Evolutionary conservation across 176 grass and related monocot genomes (phyloP), one percentile per base, ranked within the genome.

Genomic region (Oryza glaberrima): DNA sequence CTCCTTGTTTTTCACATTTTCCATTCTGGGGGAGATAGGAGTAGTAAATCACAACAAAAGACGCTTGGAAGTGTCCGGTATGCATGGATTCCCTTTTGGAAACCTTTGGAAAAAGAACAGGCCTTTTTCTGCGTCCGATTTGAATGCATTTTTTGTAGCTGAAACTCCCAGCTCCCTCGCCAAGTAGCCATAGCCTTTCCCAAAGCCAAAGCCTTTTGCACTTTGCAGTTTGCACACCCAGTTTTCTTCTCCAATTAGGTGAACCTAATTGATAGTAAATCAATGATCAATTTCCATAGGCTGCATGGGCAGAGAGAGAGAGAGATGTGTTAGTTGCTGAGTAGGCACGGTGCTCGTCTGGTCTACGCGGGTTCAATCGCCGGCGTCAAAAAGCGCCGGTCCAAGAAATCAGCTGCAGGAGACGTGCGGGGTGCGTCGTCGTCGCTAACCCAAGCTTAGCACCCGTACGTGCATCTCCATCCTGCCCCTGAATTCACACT

Each of bases 351-450:
- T 69, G 69, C n/a, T 70, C 5, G 1, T 13, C 2, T 30, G 49
- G 67, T 80, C 70, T 69, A 68, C 35, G 23, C 40, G 44, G 11
- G 70, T 87, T 81, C 85, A 70, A 67, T 67, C n/a, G 56, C 43
- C 46, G 25, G 48, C 32, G 76, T 80, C 77, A 69, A 76, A 32
- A 65, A 26, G 72, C 44, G 46, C 71, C 38, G 85, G 85, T 87
- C 85, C 70, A 82, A 77, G 23, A 87, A 82, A 77, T 87, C 85
- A 82, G 79, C 36, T 23, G 48, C 56, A 70, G 78, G 63, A 70
- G 85, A 81, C 64, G 63, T 87, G 71, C 78, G 28, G 70, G 7
- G 34, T 14, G 20, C 54, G 74, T 78, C 20, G 83, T 78, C 20
- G 52, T 49, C 47, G 47, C 47, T 49, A 49, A 0, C 47, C 52